Base-by-base conservation (phyloP, 1,139 yeast species). In the Scheffersomyces titani region DNA sequence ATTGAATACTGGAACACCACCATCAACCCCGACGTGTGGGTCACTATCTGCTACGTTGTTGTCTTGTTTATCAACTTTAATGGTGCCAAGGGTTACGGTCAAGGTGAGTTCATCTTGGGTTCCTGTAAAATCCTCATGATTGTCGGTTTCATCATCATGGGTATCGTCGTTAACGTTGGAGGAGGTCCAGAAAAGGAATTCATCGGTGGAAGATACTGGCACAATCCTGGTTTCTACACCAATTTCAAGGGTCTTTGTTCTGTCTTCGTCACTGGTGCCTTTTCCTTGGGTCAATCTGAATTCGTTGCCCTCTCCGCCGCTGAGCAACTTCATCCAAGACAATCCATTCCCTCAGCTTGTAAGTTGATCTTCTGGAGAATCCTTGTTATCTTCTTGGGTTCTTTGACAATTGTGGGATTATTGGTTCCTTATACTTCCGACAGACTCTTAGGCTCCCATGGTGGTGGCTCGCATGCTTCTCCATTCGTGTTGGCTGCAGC, bases 401-500 rank as follows among this genome's bases (percentile, higher is more conserved):
- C 81, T 19, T 74, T 78, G 61, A 64, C 72, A 19, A 69, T 77
- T 60, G 80, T 78, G 52, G 81, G 81, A 50, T 74, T 78, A 57
- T 72, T 78, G 60, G 82, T 78, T 53, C 82, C 82, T 19, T 68
- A 73, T 63, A 68, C 65, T 59, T 76, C 81, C 20, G 73, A 69
- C 58, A 65, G 71, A 58, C 73, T 78, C 58, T 70, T 78, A 79
- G 81, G 82, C 40, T 65, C 76, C 11, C 66, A 70, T 18, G 73
- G 77, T 51, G 66, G 76, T 44, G 67, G 73, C 51, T 69, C 78
- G 51, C 71, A 72, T 57, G 80, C 82, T 4, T 77, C 82, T 53
- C 82, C 83, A n/a, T 78, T 61, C 61, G 82, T 78, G 36, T 71
- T 78, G 63, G 81, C 83, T 30, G 81, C 80, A 44, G 74, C 72